Evolutionary conservation across 805 yeast species (phyloP), one percentile per base, ranked within the genome.

Genomic region (Starmerella floris): DNA sequence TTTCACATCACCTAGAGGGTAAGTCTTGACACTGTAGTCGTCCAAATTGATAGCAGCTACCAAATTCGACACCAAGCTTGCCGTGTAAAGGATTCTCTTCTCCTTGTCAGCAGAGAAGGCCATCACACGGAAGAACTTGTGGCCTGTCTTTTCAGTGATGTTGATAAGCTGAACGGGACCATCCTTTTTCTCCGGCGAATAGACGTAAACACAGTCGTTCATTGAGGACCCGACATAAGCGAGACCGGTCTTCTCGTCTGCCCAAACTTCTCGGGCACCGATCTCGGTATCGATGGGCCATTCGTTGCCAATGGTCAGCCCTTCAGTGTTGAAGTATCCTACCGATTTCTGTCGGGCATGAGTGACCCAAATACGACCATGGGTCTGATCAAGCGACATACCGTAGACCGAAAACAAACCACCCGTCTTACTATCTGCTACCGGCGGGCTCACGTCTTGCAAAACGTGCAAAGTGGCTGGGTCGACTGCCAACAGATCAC

Each of bases 281-380:
- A 2, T 13, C 26, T 23, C n/a, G 17, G 30, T 20, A 37, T 36
- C 21, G 10, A 4, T 13, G 5, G 40, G 38, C 10, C 23, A 36
- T 36, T 42, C 45, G 11, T 20, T 9, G 8, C 37, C 41, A 16
- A 42, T 33, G 22, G 16, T 16, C 11, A 39, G 33, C 41, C 39
- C 37, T 16, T 11, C 16, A 25, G 22, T 34, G 17, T 36, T 32
- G 40, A 41, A 42, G 33, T n/a, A 33, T 8, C 45, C 21, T 9
- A 42, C 45, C 6, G 45, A 33, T 25, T 35, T 33, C 28, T 37
- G 38, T 16, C 45, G 45, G n/a, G 45, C 41, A 37, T 45, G 38
- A 21, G 45, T 42, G 5, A 30, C 40, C 45, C 45, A 45, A 15
- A 45, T 28, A 19, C 17, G 39, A 22, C 22, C 30, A 28, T 36